Evolutionary conservation across 2,329 filamentous ascomycete genomes (phyloP).

Genomic region (Phialophora chinensis): DNA sequence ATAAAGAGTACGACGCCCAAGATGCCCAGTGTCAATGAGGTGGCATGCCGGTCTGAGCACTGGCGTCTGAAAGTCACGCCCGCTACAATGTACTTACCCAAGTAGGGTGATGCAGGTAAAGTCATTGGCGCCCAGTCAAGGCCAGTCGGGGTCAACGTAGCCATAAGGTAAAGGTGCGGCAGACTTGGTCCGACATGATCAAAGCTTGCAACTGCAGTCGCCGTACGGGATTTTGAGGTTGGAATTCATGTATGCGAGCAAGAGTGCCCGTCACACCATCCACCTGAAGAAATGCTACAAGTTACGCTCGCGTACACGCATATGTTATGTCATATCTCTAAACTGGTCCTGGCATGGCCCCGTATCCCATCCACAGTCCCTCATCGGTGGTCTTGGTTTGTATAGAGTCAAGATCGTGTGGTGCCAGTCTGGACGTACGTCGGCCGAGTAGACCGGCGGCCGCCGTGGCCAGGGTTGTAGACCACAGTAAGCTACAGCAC

Average conservation of each 20-base stretch:
- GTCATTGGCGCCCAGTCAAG: constrained; percentile 24
- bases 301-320: no score
- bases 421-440: constrained; percentile 23
- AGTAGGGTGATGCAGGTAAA: constrained; percentile 36
- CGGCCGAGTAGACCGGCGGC: constrained; percentile 6
- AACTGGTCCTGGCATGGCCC: no score
- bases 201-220: no score
- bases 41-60: constrained; percentile 32
- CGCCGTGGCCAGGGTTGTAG: neutral
- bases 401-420: neutral
- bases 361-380: no score
- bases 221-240: neutral
- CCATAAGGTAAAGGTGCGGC: constrained; percentile 26
- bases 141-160: constrained; percentile 35
- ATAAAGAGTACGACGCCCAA: constrained; percentile 52
- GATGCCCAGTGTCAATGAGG: constrained; percentile 54
- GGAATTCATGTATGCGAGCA: neutral
- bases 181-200: constrained; percentile 20
- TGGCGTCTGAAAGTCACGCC: neutral
- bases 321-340: no score
- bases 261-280: neutral
- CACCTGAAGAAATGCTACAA: no score
- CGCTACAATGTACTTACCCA: constrained; percentile 19
- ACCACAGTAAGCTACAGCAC: neutral
- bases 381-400: neutral